Base-by-base conservation (phyloP, 2,329 filamentous ascomycete genomes). In the Epichloe hybrida region DNA sequence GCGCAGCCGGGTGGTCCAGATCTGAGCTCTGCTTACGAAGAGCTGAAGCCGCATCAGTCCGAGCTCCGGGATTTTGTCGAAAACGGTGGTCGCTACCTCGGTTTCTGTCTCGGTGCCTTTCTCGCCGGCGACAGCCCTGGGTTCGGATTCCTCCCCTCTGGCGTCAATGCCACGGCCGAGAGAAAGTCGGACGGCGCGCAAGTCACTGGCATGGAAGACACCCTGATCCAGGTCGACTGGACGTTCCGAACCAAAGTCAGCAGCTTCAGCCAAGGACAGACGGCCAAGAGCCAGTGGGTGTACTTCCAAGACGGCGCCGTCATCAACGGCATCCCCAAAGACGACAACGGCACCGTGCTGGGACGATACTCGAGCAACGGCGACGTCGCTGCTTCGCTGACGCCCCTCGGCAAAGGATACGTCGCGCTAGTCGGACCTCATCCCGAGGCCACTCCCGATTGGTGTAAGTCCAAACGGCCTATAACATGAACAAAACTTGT, bases 51-150 rank as follows among this genome's bases (percentile, higher is more conserved):
- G 1, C 52, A 54, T 38, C 51, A 52, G 4, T 15, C 47, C 2
- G 20, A 49, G 3, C 50, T 62, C 5, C 48, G 50, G 13, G 35
- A 55, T 17, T 62, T 58, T 50, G 54, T 62, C 17, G 35, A 54
- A 6, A 50, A 48, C 13, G 58, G 60, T 11, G 59, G 60, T 8
- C 53, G 52, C 12, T 62, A 61, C 44, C 42, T 62, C 8, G 60
- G 59, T 35, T 59, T 62, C 46, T 62, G 60, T 35, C 57, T 62
- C 20, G 60, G 60, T 5, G 58, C 60, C 17, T 62, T 58, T 44
- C 52, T 61, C 8, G 60, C 60, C n/a, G 59, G 58, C 31, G 21
- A 50, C 31, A 43, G 50, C 1, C 57, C 58, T 1, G 60, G 59
- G 1, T 58, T 60, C 31, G 53, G 43, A 6, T 50, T 62, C 7